Conservation (phyloP, 139 green algal genomes). For the Diplosphaera chodatii region DNA sequence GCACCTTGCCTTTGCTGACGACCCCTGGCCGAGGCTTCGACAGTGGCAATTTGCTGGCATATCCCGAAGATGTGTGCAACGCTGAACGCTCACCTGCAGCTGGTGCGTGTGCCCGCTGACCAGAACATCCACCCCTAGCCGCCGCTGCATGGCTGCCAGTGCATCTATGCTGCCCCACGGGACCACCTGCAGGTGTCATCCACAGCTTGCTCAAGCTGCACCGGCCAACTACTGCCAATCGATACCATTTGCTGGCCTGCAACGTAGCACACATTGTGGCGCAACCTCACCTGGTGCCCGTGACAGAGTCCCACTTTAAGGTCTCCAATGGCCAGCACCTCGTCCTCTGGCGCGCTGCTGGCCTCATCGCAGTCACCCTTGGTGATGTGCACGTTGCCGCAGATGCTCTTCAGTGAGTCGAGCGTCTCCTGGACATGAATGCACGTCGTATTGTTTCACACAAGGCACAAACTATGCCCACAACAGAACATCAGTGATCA, state of each 20-base stretch:
- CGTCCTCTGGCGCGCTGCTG: conserved; percentile 50
- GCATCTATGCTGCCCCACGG: conserved; percentile 73
- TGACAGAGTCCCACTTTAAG: conserved; percentile 86
- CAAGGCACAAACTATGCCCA: too few relatives aligned
- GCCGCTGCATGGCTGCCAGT: conserved; percentile 71
- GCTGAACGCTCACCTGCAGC: conserved; percentile 52
- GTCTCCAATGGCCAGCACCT: conserved; percentile 69
- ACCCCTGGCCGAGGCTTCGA: too few relatives aligned
- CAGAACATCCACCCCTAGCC: conserved; percentile 87
- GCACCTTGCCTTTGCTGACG: too few relatives aligned
- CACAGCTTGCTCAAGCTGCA: too few relatives aligned
- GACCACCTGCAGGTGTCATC: conserved; percentile 72
- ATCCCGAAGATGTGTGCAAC: too few relatives aligned
- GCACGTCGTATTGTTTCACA: too few relatives aligned
- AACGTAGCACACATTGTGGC: too few relatives aligned
- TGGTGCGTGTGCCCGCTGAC: conserved; percentile 89
- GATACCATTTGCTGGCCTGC: too few relatives aligned
- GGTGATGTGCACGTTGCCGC: conserved; percentile 61
- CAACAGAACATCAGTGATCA: too few relatives aligned
- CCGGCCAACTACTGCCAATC: too few relatives aligned
- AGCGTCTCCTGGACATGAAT: conserved; percentile 51
- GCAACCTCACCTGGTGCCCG: conserved; percentile 80
- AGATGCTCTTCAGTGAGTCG: conserved; percentile 82
- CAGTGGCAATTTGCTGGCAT: too few relatives aligned
- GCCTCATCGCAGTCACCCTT: conserved; percentile 90